Base-by-base conservation (phyloP, 768 basidiomycete species). In the Exsudoporus frostii region DNA sequence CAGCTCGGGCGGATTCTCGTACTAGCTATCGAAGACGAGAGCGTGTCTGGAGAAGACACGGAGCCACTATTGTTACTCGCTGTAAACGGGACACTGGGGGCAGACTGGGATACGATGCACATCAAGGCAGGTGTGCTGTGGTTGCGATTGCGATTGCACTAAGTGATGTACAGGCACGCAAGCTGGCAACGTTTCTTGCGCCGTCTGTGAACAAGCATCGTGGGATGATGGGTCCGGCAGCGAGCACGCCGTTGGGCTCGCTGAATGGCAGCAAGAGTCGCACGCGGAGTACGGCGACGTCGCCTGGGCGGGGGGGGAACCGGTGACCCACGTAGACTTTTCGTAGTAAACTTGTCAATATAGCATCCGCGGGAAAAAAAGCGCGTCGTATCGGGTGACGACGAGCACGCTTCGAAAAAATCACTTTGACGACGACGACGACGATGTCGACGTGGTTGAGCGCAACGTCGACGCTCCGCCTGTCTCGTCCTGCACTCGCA, bases 1-100 rank as follows among this genome's bases (percentile, higher is more conserved):
- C 38, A 91, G 89, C 74, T 88, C 19, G 90, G 90, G 13, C 79
- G 83, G 38, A 80, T 90, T 33, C 71, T 87, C 20, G 86, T 90
- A 14, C 65, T 88, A 7, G 82, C 86, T 5, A 76, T 90, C 17
- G 76, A 83, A 33, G 78, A 82, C 19, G 53, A 24, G 51, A 60
- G 14, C 30, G 56, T 33, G 17, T 51, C 53, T 24, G 58, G 45
- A 9, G 27, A 56, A 27, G 39, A 22, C 0, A 50, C 61, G 5
- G 68, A 76, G 9, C 89, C 89, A 10, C 58, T 88, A 49, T 76
- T 90, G 80, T 71, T 92, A 42, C 75, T 91, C 40, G 87, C 83
- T 3, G 70, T 91, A 56, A 88, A 86, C 56, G 77, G 84, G 32
- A 79, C 80, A 20, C 68, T 79, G 37, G 71, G 66, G 41, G 79